Conservation (phyloP, 202 grass and related monocot species). For the Musa balbisiana region DNA sequence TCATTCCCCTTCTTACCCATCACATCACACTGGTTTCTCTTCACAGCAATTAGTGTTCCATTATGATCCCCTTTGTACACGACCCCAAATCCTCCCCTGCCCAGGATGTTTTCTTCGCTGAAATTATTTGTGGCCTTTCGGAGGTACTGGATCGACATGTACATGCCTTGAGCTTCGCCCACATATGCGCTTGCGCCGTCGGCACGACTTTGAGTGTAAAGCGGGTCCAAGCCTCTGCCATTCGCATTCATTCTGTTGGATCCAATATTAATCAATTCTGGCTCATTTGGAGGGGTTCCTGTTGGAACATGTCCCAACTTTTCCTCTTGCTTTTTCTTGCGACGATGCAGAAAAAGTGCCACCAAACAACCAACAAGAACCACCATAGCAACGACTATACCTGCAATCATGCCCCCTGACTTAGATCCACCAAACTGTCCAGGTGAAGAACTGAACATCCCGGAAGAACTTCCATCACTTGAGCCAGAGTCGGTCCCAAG, state of each 20-base stretch:
- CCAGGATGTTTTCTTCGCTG: constrained; percentile 53
- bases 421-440: constrained; percentile 8
- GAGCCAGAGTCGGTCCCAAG: constrained; percentile 32
- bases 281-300: constrained; percentile 38
- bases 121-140: constrained; percentile 72
- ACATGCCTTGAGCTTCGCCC: constrained; percentile 56
- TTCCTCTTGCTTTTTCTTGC: constrained; percentile 39
- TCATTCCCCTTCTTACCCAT: constrained; percentile 65
- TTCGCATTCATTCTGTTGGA: constrained; percentile 34
- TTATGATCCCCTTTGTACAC: constrained; percentile 74
- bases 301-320: constrained; percentile 43
- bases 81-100: constrained; percentile 77
- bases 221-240: constrained; percentile 26
- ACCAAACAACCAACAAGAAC: constrained; percentile 31
- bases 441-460: no score
- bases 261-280: constrained; percentile 45
- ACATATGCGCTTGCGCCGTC: constrained; percentile 30
- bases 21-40: constrained; percentile 46
- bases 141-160: constrained; percentile 49
- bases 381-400: constrained; percentile 45
- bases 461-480: constrained; percentile 16
- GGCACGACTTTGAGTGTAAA: constrained; percentile 41
- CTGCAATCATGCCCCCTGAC: constrained; percentile 34
- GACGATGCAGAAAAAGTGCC: constrained; percentile 28
- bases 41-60: constrained; percentile 64